Percentiles rank a stretch among this genome's conserved stretches.
Evolutionary conservation across 2,329 filamentous ascomycete species (phyloP).

Genomic region (Pyrenochaeta sp.): DNA sequence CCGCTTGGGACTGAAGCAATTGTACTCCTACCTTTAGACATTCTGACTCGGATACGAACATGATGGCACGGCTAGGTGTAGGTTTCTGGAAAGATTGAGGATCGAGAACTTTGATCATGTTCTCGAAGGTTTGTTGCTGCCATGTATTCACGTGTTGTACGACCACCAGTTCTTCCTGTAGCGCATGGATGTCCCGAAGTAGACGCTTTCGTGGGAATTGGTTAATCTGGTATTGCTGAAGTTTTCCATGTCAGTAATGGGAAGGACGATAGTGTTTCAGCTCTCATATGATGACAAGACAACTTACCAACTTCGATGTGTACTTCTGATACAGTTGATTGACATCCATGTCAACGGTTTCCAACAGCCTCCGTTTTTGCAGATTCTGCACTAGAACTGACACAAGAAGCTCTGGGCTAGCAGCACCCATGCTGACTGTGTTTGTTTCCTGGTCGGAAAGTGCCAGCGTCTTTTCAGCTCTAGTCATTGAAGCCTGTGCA

Average conservation of each 20-base stretch:
- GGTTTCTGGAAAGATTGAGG: conserved; percentile 2
- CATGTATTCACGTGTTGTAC: conserved; percentile 15
- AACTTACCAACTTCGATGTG: conserved; percentile 9
- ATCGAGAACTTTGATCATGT: conserved; percentile 1
- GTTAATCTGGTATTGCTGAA: conserved; percentile 19
- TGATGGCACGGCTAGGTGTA: background rate
- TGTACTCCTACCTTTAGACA: conserved; percentile 3
- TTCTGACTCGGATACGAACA: conserved; percentile 6
- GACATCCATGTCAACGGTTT: conserved; percentile 5
- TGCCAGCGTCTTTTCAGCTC: conserved; percentile 10
- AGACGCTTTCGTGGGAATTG: conserved; percentile 14
- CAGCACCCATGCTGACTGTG: conserved; percentile 2
- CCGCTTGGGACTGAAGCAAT: conserved; percentile 5
- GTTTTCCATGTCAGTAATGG: background rate
- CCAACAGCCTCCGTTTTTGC: background rate
- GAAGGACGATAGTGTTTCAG: no score
- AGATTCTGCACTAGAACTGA: conserved; percentile 3
- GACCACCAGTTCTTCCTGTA: conserved; percentile 16
- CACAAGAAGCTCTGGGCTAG: conserved; percentile 5
- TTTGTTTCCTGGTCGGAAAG: conserved; percentile 2
- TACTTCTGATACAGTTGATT: conserved; percentile 8
- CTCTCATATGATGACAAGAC: background rate
- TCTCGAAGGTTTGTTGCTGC: conserved; percentile 11
- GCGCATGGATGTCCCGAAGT: conserved; percentile 13
- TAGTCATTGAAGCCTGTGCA: conserved; percentile 9